Percentiles rank a stretch among this genome's conserved stretches.
These are phyloP conservation scores for Annona squamosa DNA, from an alignment of 164 flowering plant genomes.

Conservation along the genomic window DNA sequence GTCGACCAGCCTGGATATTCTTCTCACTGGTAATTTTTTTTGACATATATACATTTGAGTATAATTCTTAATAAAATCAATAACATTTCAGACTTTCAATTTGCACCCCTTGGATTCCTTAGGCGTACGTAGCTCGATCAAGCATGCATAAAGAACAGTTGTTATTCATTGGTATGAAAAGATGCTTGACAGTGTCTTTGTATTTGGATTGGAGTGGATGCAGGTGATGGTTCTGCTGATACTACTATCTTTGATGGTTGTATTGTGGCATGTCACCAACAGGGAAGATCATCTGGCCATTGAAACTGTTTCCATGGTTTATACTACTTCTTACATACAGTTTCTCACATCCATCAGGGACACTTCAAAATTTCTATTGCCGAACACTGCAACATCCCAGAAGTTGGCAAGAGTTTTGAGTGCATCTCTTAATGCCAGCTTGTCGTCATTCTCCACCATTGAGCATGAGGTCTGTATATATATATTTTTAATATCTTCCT, in stretches of 20 bases:
- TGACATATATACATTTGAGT: neutral
- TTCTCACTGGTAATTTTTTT: neutral
- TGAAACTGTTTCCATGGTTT: neutral
- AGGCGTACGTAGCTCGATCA: neutral
- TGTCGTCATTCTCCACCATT: conserved; percentile 16
- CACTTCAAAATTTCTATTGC: conserved; percentile 12
- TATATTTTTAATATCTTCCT: neutral
- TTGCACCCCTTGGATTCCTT: neutral
- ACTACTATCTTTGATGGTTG: conserved; percentile 22
- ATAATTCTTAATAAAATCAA: neutral
- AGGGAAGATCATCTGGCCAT: conserved; percentile 13
- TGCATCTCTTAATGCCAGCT: conserved; percentile 17
- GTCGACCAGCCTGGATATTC: neutral
- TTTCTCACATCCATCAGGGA: conserved; percentile 22
- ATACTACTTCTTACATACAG: neutral
- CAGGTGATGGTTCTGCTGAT: conserved; percentile 27
- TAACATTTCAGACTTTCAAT: neutral
- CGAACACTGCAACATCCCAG: conserved; percentile 17
- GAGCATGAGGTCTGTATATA: conserved; percentile 20
- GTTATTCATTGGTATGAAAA: neutral
- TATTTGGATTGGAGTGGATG: conserved; percentile 10
- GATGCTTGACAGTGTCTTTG: neutral
- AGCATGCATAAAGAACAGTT: neutral
- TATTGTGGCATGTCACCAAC: conserved; percentile 14
- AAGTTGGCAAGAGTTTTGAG: conserved; percentile 25